A percentile compares a stretch with the other conserved stretches of the same genome.
Evolutionary conservation across 305 asterid genomes (phyloP).

Genomic region (Fraxinus greggii): DNA sequence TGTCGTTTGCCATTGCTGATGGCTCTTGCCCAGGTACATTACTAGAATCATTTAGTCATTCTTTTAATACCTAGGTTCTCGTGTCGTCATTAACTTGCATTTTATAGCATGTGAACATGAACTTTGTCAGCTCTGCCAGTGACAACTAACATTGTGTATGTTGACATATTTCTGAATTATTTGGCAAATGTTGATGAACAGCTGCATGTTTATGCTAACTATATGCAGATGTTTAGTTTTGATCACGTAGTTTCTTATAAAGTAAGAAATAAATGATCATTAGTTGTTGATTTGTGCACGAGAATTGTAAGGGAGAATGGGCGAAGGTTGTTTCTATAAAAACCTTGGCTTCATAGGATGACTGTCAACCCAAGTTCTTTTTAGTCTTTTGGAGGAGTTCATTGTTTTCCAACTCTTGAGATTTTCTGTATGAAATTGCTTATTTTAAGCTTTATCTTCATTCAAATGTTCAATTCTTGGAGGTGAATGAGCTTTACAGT

Average conservation of each 20-base stretch:
- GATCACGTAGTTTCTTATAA: not conserved
- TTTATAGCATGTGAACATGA: conserved; percentile 6
- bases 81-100: not conserved
- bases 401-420: not conserved
- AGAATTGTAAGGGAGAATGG: not conserved
- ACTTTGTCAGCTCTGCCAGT: not conserved
- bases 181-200: not conserved
- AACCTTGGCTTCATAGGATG: not conserved
- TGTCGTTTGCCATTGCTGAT: conserved; percentile 97
- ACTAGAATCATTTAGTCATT: conserved; percentile 19
- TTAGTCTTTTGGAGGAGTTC: not conserved
- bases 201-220: not conserved
- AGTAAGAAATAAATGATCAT: not conserved
- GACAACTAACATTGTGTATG: not conserved
- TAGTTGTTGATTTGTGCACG: not conserved
- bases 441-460: conserved; percentile 9
- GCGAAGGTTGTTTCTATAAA: not conserved
- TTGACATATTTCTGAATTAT: not conserved
- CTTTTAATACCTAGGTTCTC: conserved; percentile 14
- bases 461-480: conserved; percentile 1
- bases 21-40: conserved; percentile 89
- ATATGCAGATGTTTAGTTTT: not conserved
- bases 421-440: not conserved
- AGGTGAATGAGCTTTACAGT: not conserved
- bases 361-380: not conserved